Evolutionary conservation across 345 rosid species (phyloP).

Genomic region (Rhodomyrtus tomentosa): DNA sequence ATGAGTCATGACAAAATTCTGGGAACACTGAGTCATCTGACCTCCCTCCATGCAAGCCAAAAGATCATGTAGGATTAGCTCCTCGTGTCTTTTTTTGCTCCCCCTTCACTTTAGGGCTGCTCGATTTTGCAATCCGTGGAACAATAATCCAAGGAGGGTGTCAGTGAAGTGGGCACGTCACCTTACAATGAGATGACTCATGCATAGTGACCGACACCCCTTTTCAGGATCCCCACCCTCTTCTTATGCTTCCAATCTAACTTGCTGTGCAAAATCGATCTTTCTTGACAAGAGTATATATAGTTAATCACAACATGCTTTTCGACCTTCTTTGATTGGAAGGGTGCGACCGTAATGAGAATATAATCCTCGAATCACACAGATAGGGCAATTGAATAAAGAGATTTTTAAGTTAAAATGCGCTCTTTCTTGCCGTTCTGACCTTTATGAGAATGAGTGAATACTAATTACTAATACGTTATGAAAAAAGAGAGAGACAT

Average conservation of each 20-base stretch:
- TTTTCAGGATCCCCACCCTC: background rate
- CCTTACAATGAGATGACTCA: background rate
- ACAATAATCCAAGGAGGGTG: background rate
- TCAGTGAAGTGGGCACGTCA: background rate
- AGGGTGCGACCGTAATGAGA: background rate
- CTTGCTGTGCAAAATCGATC: background rate
- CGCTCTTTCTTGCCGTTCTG: background rate
- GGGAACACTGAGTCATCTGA: background rate
- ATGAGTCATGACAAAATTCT: background rate
- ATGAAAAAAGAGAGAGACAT: background rate
- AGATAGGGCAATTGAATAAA: background rate
- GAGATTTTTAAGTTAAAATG: background rate
- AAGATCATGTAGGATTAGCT: background rate
- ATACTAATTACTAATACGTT: background rate
- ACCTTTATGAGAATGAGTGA: background rate
- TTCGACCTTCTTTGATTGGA: background rate
- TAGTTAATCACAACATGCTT: background rate
- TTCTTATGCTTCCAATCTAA: background rate
- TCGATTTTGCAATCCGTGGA: background rate
- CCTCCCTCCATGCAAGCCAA: background rate
- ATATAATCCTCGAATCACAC: background rate
- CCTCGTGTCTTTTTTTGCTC: background rate
- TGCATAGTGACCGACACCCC: background rate
- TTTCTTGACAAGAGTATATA: background rate
- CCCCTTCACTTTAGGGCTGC: background rate